Evolutionary conservation across 306 rosid species (phyloP).

Genomic region (Casuarina equisetifolia): DNA sequence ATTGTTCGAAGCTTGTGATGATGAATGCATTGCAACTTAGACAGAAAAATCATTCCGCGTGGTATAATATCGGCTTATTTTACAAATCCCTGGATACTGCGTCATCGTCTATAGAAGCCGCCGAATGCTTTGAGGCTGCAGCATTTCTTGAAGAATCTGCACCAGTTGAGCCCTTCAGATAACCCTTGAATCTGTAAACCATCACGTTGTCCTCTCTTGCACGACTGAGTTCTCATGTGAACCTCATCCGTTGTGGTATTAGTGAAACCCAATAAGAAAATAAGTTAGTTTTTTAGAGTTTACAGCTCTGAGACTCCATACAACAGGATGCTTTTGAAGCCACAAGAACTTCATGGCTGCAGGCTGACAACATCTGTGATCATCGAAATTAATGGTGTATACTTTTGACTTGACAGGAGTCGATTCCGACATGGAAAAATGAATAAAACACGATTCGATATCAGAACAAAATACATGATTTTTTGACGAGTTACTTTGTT

Average conservation of each 20-base stretch:
- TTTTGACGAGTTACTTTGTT: too few species aligned
- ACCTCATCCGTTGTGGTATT: constrained; percentile 1
- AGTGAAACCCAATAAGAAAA: constrained; percentile 22
- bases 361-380: neutral
- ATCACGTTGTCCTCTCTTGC: constrained; percentile 1
- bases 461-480: too few species aligned
- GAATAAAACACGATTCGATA: too few species aligned
- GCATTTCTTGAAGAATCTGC: constrained; percentile 66
- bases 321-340: constrained; percentile 6
- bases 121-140: constrained; percentile 83
- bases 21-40: constrained; percentile 62
- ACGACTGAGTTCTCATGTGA: constrained; percentile 24
- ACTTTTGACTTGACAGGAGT: too few species aligned
- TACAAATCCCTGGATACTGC: constrained; percentile 49
- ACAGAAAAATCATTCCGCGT: constrained; percentile 64
- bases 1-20: constrained; percentile 54
- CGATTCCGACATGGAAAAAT: too few species aligned
- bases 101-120: constrained; percentile 57
- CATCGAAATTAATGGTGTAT: neutral
- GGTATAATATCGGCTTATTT: constrained; percentile 82
- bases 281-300: neutral
- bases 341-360: neutral
- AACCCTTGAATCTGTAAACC: constrained; percentile 29
- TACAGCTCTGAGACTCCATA: neutral
- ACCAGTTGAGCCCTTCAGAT: constrained; percentile 85